A percentile compares a stretch with the other conserved stretches of the same genome.
Evolutionary conservation across 202 grass and related monocot species (phyloP).

Genomic region (Thinopyrum obtusiflorum): DNA sequence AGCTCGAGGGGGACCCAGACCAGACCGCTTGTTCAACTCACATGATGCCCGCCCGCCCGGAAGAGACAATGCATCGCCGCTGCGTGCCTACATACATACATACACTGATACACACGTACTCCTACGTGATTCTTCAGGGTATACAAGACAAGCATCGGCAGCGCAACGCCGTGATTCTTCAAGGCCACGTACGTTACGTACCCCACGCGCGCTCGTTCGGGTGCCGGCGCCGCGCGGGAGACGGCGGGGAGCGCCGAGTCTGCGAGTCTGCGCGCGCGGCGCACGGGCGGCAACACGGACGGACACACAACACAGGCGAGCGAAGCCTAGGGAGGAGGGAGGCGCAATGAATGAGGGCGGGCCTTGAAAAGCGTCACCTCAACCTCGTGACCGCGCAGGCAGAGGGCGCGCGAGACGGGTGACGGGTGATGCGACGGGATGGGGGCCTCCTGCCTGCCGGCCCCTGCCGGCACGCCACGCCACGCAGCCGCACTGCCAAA

Average conservation of each 20-base stretch:
- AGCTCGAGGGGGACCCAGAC: neutral
- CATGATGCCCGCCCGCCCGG: neutral
- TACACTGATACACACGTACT: fast-evolving
- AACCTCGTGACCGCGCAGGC: constrained; percentile 40
- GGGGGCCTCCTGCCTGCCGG: neutral
- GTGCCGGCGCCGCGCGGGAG: no score
- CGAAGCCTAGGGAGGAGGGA: no score
- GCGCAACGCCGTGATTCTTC: no score
- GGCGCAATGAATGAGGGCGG: constrained; percentile 34
- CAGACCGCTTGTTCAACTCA: neutral
- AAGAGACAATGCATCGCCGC: neutral
- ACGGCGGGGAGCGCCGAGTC: no score
- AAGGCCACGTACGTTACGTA: no score
- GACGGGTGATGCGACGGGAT: neutral
- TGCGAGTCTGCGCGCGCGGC: no score
- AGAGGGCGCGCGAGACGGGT: neutral
- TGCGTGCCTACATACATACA: no score
- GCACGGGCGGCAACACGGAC: no score
- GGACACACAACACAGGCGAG: no score
- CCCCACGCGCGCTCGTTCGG: no score
- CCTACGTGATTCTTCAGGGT: neutral
- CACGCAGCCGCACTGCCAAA: constrained; percentile 1
- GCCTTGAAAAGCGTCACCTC: constrained; percentile 46
- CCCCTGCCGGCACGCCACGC: neutral
- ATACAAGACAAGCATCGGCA: neutral